Evolutionary conservation across 2,329 filamentous ascomycete species (phyloP).

Genomic region (Paracoccidioides brasiliensis): DNA sequence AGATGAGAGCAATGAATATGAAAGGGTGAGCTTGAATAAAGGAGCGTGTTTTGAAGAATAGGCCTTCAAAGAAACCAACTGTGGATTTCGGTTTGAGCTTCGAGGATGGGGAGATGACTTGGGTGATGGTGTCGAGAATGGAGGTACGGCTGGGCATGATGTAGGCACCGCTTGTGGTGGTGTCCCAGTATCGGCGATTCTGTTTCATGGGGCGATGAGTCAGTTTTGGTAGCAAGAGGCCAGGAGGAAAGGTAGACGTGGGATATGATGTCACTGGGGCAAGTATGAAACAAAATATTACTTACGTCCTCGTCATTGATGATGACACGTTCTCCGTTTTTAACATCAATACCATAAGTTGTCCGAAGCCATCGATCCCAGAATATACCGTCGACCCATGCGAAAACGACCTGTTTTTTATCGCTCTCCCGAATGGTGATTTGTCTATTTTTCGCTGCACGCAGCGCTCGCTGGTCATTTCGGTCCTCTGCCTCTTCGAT

Average conservation of each 20-base stretch:
- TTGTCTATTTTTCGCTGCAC: conserved; percentile 76
- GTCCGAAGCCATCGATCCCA: conserved; percentile 95
- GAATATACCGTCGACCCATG: conserved; percentile 93
- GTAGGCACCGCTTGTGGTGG: conserved; percentile 72
- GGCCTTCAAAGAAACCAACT: conserved; percentile 33
- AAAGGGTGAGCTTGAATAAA: conserved; percentile 33
- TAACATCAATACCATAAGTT: conserved; percentile 84
- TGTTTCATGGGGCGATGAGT: conserved; percentile 29
- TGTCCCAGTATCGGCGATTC: conserved; percentile 93
- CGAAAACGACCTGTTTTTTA: conserved; percentile 82
- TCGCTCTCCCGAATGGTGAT: conserved; percentile 83
- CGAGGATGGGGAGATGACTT: conserved; percentile 36
- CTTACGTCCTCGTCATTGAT: conserved; percentile 96
- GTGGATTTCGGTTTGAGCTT: conserved; percentile 39
- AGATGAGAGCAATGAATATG: conserved; percentile 28
- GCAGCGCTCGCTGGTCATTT: conserved; percentile 73
- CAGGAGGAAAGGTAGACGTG: neutral
- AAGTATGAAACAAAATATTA: conserved; percentile 12
- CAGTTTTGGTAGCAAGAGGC: conserved; percentile 1
- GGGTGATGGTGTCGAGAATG: conserved; percentile 65
- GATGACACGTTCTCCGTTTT: conserved; percentile 77
- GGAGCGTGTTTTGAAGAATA: conserved; percentile 34
- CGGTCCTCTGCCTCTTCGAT: conserved; percentile 95
- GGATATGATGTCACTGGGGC: neutral
- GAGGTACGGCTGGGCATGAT: conserved; percentile 83